Evolutionary conservation across 306 rosid species (phyloP).

Genomic region (Cucumis sativus): DNA sequence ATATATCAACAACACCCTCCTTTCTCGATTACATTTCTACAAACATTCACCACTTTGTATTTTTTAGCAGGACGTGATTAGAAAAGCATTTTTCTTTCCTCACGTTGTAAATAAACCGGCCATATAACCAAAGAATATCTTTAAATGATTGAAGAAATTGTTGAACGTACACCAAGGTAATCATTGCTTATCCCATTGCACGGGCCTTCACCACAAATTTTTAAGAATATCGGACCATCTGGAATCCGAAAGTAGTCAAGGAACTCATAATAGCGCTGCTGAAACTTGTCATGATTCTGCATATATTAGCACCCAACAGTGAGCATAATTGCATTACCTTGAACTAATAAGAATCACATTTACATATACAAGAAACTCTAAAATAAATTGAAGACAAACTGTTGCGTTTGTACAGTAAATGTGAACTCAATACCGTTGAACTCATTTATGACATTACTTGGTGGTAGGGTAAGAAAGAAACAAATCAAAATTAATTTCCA

Average conservation of each 20-base stretch:
- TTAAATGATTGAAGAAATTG: conserved; percentile 3
- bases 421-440: not conserved
- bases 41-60: not conserved
- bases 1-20: not conserved
- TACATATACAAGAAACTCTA: not conserved
- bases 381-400: not conserved
- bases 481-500: not conserved
- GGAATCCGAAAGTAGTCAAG: conserved; percentile 64
- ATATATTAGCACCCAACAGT: conserved; percentile 6
- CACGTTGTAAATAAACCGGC: not conserved
- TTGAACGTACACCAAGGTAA: conserved; percentile 44
- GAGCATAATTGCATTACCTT: not conserved
- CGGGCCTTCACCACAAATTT: conserved; percentile 62
- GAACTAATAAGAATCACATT: not conserved
- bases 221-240: conserved; percentile 67
- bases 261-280: conserved; percentile 81
- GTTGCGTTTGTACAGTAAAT: not conserved
- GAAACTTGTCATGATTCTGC: conserved; percentile 67
- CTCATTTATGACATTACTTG: not conserved
- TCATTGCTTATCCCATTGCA: conserved; percentile 60
- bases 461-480: not conserved
- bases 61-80: not conserved
- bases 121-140: not conserved
- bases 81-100: not conserved
- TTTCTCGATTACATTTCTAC: not conserved